Evolutionary conservation across 2,329 filamentous ascomycete genomes (phyloP).

Genomic region (Phaeosphaeriaceae sp.): DNA sequence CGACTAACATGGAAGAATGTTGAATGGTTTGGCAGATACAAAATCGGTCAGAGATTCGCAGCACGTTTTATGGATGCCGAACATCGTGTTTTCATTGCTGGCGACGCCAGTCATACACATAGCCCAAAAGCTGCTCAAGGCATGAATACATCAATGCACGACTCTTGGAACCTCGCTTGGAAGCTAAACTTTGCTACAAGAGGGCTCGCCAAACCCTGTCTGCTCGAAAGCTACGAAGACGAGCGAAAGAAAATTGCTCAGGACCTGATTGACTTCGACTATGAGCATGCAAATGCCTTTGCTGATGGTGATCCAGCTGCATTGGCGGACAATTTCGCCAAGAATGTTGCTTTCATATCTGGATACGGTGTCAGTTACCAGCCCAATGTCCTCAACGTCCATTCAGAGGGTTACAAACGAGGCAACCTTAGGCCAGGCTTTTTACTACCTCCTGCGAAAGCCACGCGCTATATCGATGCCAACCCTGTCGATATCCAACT

Average conservation of each 20-base stretch:
- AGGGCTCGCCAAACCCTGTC: slow-evolving; percentile 45
- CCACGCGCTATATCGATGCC: slow-evolving; percentile 76
- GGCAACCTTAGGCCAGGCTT: slow-evolving; percentile 49
- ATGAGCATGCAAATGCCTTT: slow-evolving; percentile 59
- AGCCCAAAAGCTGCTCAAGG: slow-evolving; percentile 53
- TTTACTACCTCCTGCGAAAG: slow-evolving; percentile 70
- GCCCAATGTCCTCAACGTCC: slow-evolving; percentile 67
- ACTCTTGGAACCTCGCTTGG: slow-evolving; percentile 54
- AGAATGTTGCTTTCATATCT: slow-evolving; percentile 75
- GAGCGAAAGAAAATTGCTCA: slow-evolving; percentile 53
- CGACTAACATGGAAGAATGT: slow-evolving; percentile 53
- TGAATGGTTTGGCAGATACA: slow-evolving; percentile 61
- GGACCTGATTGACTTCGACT: slow-evolving; percentile 54
- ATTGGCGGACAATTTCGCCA: slow-evolving; percentile 71
- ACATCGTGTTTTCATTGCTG: slow-evolving; percentile 56
- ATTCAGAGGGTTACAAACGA: slow-evolving; percentile 59
- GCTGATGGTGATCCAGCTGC: slow-evolving; percentile 67
- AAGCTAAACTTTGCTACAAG: slow-evolving; percentile 52
- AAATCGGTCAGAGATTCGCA: slow-evolving; percentile 58
- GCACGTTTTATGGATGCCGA: slow-evolving; percentile 53
- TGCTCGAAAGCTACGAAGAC: slow-evolving; percentile 50
- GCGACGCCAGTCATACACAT: slow-evolving; percentile 55
- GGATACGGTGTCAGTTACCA: slow-evolving; percentile 73
- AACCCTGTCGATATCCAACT: slow-evolving; percentile 80
- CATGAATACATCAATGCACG: slow-evolving; percentile 55